Evolutionary conservation across 2,329 filamentous ascomycete genomes (phyloP), one percentile per base, ranked within the genome.

Genomic region (Rhynchosporium secalis): DNA sequence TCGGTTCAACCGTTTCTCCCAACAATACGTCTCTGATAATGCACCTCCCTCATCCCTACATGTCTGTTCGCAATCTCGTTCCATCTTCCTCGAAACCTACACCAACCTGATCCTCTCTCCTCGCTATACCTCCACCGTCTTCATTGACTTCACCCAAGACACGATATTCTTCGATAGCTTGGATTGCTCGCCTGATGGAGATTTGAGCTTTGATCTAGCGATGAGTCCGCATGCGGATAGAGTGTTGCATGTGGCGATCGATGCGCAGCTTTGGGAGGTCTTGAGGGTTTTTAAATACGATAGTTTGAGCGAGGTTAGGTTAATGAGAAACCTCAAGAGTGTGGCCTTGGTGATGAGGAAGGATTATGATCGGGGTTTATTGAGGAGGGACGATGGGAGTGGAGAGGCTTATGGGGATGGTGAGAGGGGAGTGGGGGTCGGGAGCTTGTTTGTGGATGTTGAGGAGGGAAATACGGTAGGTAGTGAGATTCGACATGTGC

Each of bases 161-260:
- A 72, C 70, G 1, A 62, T 71, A 36, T 71, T 66, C 68, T 71
- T 72, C 62, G 66, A 71, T 38, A 65, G 48, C n/a, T 41, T 71
- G 10, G 67, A 71, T 28, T 72, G 70, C 48, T 66, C 62, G 47
- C 70, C 70, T 6, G 61, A 65, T 9, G 70, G 70, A 26, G 70
- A 72, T 45, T 60, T 72, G 1, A 60, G 64, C n/a, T 61, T 63
- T n/a, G 70, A 72, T 56, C 59, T 72, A 1, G 66, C 67, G 3
- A 58, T 40, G 1, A 68, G 65, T 36, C 68, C 66, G 3, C 65
- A 69, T 33, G 59, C 64, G 3, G 61, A 68, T 13, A 66, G 64
- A 20, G 68, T 72, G 20, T 48, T 66, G 29, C 52, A 58, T 26
- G 65, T 62, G 52, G 70, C 70, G 9, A 67, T 72, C 29, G 68